Evolutionary conservation across 192 early-diverging fungal species (phyloP).

Genomic region (Powellomyces hirtus): DNA sequence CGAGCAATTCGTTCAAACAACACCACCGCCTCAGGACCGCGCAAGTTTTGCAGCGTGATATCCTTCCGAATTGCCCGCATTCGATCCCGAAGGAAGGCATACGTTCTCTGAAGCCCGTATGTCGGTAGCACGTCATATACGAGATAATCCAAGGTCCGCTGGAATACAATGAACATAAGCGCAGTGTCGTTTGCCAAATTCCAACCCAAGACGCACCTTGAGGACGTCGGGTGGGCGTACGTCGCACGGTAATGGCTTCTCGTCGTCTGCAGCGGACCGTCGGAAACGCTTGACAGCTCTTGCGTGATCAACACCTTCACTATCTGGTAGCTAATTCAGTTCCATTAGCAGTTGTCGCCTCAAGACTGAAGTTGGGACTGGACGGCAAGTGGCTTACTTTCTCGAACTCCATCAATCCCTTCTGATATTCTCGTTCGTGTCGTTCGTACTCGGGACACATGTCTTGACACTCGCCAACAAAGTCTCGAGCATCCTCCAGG

Average conservation of each 20-base stretch:
- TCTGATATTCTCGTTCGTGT: constrained; percentile 76
- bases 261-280: constrained; percentile 81
- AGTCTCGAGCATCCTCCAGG: constrained; percentile 64
- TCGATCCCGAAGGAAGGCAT: constrained; percentile 82
- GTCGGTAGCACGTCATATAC: constrained; percentile 38
- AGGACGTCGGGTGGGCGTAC: constrained; percentile 77
- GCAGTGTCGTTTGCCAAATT: too few relatives aligned
- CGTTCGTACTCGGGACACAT: constrained; percentile 92
- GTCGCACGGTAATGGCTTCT: constrained; percentile 83
- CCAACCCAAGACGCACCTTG: constrained; percentile 50
- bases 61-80: constrained; percentile 83
- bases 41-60: constrained; percentile 80
- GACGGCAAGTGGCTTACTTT: constrained; percentile 43
- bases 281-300: constrained; percentile 81
- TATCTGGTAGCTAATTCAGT: constrained; percentile 41
- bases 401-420: constrained; percentile 71
- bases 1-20: constrained; percentile 82
- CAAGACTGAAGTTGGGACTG: background rate
- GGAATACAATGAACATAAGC: too few relatives aligned
- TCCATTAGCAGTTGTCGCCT: too few relatives aligned
- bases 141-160: constrained; percentile 50
- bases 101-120: constrained; percentile 59
- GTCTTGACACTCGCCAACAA: constrained; percentile 76
- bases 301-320: constrained; percentile 59
- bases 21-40: constrained; percentile 63